phyloP scores from a whole-genome alignment of 1,284 basidiomycete species.

The Papiliotrema laurentii region DNA sequence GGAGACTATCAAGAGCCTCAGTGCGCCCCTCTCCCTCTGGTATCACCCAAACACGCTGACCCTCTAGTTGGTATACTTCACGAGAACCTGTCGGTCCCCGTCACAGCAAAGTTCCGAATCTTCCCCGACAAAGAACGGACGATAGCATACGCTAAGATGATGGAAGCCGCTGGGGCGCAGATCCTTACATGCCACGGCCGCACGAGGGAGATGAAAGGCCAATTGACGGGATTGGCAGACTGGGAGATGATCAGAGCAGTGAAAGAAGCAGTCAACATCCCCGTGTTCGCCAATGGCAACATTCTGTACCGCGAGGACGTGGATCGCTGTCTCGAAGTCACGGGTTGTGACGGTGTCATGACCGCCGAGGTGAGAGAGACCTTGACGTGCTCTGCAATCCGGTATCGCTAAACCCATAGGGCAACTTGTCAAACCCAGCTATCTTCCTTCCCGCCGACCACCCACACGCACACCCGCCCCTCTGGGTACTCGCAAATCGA shows the following conservation, averaged over 20 bases:
- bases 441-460: slow-evolving; percentile 58
- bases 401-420: slow-evolving; percentile 46
- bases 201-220: slow-evolving; percentile 85
- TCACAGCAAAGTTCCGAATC: slow-evolving; percentile 93
- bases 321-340: slow-evolving; percentile 67
- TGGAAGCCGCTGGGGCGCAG: slow-evolving; percentile 91
- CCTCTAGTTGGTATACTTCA: slow-evolving; percentile 76
- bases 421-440: slow-evolving; percentile 88
- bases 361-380: slow-evolving; percentile 70
- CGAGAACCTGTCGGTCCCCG: slow-evolving; percentile 74
- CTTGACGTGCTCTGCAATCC: too few relatives aligned
- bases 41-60: not conserved
- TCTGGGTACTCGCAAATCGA: slow-evolving; percentile 68
- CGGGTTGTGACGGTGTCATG: slow-evolving; percentile 90
- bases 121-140: slow-evolving; percentile 84
- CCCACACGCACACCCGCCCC: slow-evolving; percentile 57
- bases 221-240: slow-evolving; percentile 69
- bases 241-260: slow-evolving; percentile 80
- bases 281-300: slow-evolving; percentile 98
- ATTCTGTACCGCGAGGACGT: slow-evolving; percentile 79
- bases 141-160: slow-evolving; percentile 88
- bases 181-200: slow-evolving; percentile 92
- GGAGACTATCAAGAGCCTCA: slow-evolving; percentile 73
- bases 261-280: slow-evolving; percentile 79
- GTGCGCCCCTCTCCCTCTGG: slow-evolving; percentile 52